phyloP scores from a whole-genome alignment of 345 rosid species.

The Populus pruinosa region DNA sequence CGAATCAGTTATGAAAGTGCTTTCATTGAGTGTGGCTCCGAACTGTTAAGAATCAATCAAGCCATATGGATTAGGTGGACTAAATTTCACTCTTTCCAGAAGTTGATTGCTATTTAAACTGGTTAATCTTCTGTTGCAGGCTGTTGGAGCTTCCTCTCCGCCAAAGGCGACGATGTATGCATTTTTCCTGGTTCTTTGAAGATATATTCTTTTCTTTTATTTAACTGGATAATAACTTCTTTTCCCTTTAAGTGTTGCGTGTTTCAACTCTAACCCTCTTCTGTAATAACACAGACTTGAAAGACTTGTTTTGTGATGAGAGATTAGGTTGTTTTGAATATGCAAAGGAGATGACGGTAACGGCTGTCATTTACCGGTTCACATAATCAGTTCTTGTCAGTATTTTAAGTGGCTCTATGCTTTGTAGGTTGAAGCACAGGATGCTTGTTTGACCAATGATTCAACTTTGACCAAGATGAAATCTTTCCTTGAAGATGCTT shows the following conservation, averaged over 20 bases:
- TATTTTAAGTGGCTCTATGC: slow-evolving; percentile 8
- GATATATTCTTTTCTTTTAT: slow-evolving; percentile 8
- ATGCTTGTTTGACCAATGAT: slow-evolving; percentile 44
- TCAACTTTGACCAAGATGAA: slow-evolving; percentile 42
- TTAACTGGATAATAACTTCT: not conserved
- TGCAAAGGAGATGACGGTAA: slow-evolving; percentile 70
- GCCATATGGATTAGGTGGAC: not conserved
- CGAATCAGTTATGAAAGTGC: not conserved
- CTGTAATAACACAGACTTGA: slow-evolving; percentile 41
- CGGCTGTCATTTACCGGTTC: slow-evolving; percentile 13
- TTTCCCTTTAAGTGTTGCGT: not conserved
- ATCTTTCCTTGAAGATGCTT: slow-evolving; percentile 67
- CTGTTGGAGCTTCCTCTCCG: slow-evolving; percentile 62
- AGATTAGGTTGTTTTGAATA: slow-evolving; percentile 62
- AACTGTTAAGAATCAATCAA: not conserved
- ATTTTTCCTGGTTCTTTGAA: not conserved
- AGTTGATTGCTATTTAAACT: not conserved
- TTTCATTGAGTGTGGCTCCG: not conserved
- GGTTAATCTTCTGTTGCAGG: slow-evolving; percentile 39
- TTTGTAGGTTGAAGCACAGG: slow-evolving; percentile 57
- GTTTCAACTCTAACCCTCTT: slow-evolving; percentile 2
- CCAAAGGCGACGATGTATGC: slow-evolving; percentile 58
- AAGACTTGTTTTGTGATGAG: slow-evolving; percentile 56
- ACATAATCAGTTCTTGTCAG: slow-evolving; percentile 3
- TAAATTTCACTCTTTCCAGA: not conserved